Evolutionary conservation across 208 protist species (phyloP), one percentile per base, ranked within the genome.

Genomic region (Naegleria gruberi): DNA sequence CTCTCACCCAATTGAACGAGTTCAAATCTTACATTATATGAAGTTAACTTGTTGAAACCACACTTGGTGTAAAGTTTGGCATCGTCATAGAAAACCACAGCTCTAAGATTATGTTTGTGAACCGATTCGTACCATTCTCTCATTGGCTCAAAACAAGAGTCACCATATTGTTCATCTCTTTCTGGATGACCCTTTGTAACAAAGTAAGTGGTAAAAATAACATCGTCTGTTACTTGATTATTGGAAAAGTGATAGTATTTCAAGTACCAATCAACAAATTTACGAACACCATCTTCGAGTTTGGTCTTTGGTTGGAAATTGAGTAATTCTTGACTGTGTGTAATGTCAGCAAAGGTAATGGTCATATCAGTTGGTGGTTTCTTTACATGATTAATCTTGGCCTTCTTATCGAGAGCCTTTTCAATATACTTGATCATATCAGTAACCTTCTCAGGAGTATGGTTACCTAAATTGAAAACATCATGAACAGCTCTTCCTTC

Each of bases 31-130:
- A 82, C 73, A 82, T 82, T 82, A 30, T 82, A 41, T 5, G 17
- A 37, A 30, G 73, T 82, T 12, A 42, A 82, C n/a, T 82, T 82
- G 51, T 65, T 23, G 12, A 65, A 65, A 30, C 51, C 19, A 19
- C 51, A 65, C 51, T 65, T 65, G 6, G 15, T 19, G 30, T 65
- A 65, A 23, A 65, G 51, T 65, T 65, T 65, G 30, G 73, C 73
- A 82, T n/a, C 73, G 37, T 82, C 73, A 82, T 82, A 41, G 73
- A 82, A 82, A 41, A 82, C n/a, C 26, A 82, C 73, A 40, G 73
- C 73, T 82, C 73, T 82, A 12, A 82, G 37, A 12, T 82, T 82
- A 30, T 42, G 73, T 12, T 82, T 82, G 34, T 82, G 73, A n/a
- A 82, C 73, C 0, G n/a, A 42, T 7, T 82, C 73, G 30, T 82